Evolutionary conservation across 495 filamentous ascomycete species (phyloP), one percentile per base, ranked within the genome.

Genomic region (Polyplosphaeria fusca): DNA sequence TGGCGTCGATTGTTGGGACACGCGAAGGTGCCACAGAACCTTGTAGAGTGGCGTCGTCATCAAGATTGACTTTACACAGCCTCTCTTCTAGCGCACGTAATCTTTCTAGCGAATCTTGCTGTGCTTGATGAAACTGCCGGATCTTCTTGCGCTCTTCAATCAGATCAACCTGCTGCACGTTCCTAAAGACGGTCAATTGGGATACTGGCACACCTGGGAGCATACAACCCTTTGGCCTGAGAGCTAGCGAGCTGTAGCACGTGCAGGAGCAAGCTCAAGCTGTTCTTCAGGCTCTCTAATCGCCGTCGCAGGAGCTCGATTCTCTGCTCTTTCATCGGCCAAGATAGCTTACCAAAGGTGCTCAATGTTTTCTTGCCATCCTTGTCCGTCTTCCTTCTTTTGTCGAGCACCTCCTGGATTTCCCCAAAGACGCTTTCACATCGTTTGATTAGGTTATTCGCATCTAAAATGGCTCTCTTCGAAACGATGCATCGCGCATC

Each of bases 241-340:
- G 19, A 52, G 43, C 43, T 52, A 12, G 59, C 59, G n/a, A 63
- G 37, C 4, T 50, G 47, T 5, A 63, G 19, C 22, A 63, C 59
- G n/a, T 63, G 38, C 11, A 63, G 42, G 9, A 63, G 26, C 16
- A 63, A 35, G 7, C 45, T 43, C 4, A 63, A 27, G 38, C 59
- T 63, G 16, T 40, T 57, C 23, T 63, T 57, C 28, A 63, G 30
- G 37, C 59, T 63, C 16, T 63, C 59, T 20, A 63, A 30, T 20
- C 59, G 23, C 20, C 47, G 20, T 16, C 52, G 28, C 23, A 57
- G 18, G 5, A 63, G 39, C 42, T 63, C 46, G 13, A 63, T 27
- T 27, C 45, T 57, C 47, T 52, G 59, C 40, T 57, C 59, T 16
- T 63, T 63, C 39, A 57, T n/a, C 32, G 59, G 53, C 59, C 59